These are phyloP conservation scores for Nicotiana otophora DNA, from an alignment of 257 asterid genomes.

Conservation along the genomic window DNA sequence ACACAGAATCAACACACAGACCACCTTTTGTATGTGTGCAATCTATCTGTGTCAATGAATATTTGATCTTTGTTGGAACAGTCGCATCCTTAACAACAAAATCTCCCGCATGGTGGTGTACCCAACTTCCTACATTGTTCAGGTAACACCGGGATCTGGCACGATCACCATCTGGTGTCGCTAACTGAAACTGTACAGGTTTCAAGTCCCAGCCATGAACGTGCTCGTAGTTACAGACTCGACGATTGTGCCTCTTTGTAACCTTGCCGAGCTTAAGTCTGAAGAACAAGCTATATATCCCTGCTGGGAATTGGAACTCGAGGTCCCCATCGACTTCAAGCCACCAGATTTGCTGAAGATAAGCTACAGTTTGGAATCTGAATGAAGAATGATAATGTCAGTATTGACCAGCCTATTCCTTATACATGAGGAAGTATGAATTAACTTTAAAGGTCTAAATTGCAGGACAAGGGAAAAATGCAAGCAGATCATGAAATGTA, in stretches of 20 bases:
- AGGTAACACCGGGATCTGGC: conserved; percentile 29
- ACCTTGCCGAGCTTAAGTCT: conserved; percentile 61
- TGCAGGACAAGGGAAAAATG: background rate
- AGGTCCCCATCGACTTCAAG: conserved; percentile 69
- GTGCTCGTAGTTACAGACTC: conserved; percentile 34
- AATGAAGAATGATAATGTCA: conserved; percentile 1
- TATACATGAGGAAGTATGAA: background rate
- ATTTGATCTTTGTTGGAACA: conserved; percentile 40
- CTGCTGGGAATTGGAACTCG: conserved; percentile 66
- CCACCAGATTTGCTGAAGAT: conserved; percentile 94
- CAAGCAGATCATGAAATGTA: background rate
- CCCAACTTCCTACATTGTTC: conserved; percentile 62
- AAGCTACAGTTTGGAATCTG: conserved; percentile 71
- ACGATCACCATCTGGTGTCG: conserved; percentile 49
- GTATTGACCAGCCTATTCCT: background rate
- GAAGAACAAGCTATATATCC: conserved; percentile 69
- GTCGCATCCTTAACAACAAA: conserved; percentile 41
- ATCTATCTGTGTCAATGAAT: conserved; percentile 69
- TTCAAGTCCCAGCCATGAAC: conserved; percentile 83
- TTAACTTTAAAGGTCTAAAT: background rate
- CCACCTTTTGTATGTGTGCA: conserved; percentile 94
- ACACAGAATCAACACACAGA: conserved; percentile 66
- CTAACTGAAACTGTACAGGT: conserved; percentile 60
- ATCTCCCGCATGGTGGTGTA: conserved; percentile 67
- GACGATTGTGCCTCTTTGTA: conserved; percentile 45